Conservation (phyloP, 805 yeast species). For the Kuraishia piskuri region DNA sequence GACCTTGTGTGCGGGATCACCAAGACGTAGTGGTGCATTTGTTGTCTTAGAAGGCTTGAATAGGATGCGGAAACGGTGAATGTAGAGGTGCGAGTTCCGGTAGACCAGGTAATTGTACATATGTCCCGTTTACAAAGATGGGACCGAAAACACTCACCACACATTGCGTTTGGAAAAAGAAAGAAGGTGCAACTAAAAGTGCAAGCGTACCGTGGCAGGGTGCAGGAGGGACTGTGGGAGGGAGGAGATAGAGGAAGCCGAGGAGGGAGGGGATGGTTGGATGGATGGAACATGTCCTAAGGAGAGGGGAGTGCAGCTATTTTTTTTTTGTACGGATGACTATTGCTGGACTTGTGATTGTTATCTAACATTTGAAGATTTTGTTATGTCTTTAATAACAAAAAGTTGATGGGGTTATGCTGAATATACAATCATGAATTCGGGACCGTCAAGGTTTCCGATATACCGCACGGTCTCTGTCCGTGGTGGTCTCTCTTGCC, state of each 20-base stretch:
- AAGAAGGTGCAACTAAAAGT: not conserved
- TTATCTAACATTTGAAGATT: too few species aligned
- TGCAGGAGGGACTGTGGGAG: not conserved
- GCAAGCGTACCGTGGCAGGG: not conserved
- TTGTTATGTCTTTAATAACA: too few species aligned
- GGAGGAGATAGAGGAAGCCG: not conserved
- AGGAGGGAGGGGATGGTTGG: too few species aligned
- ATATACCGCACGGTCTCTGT: too few species aligned
- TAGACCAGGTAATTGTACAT: not conserved
- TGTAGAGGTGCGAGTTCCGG: not conserved
- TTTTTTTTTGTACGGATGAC: too few species aligned
- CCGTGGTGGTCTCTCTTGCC: not conserved
- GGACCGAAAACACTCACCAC: not conserved
- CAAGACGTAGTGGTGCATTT: not conserved
- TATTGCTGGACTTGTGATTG: too few species aligned
- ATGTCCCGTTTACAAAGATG: not conserved
- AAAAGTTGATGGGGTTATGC: too few species aligned
- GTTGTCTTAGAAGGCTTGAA: not conserved
- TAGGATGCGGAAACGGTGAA: not conserved
- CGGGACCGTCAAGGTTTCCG: too few species aligned
- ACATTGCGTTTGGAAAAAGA: not conserved
- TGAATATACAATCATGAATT: too few species aligned
- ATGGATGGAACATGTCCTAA: too few species aligned
- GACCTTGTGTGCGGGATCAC: not conserved
- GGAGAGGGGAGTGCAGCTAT: too few species aligned